phyloP scores from a whole-genome alignment of 2,329 filamentous ascomycete genomes.

The Fusarium sp. region DNA sequence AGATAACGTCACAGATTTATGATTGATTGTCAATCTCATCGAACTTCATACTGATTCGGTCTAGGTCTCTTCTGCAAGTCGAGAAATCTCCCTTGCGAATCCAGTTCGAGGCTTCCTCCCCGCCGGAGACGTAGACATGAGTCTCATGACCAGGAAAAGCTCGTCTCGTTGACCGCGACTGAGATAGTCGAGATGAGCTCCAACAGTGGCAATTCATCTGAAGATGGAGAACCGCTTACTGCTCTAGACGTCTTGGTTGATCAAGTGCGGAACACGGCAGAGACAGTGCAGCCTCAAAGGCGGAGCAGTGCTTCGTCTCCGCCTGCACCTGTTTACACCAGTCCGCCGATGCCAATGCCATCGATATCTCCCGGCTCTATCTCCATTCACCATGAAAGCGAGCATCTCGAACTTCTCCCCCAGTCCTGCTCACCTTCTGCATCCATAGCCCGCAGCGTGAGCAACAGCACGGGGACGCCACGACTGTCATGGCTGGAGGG shows the following conservation, averaged over 20 bases:
- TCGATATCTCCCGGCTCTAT: constrained; percentile 1
- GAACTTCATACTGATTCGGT: not conserved
- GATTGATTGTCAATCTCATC: not conserved
- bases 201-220: not conserved
- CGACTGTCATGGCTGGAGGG: constrained; percentile 7
- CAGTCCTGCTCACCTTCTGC: not conserved
- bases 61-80: constrained; percentile 16
- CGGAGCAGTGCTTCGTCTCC: not conserved
- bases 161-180: not conserved
- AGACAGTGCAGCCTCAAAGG: not conserved
- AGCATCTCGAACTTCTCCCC: not conserved
- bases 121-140: not conserved
- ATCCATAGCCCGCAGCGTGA: not conserved
- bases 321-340: not conserved
- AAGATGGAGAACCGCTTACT: not conserved
- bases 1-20: not conserved
- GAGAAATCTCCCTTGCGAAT: constrained; percentile 10
- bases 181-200: not conserved
- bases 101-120: constrained; percentile 9
- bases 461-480: constrained; percentile 2
- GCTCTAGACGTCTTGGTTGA: not conserved
- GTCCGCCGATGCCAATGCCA: not conserved
- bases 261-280: not conserved
- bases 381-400: not conserved
- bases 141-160: not conserved